Evolutionary conservation across 805 yeast species (phyloP), one percentile per base, ranked within the genome.

Genomic region (Metschnikowia continentalis): DNA sequence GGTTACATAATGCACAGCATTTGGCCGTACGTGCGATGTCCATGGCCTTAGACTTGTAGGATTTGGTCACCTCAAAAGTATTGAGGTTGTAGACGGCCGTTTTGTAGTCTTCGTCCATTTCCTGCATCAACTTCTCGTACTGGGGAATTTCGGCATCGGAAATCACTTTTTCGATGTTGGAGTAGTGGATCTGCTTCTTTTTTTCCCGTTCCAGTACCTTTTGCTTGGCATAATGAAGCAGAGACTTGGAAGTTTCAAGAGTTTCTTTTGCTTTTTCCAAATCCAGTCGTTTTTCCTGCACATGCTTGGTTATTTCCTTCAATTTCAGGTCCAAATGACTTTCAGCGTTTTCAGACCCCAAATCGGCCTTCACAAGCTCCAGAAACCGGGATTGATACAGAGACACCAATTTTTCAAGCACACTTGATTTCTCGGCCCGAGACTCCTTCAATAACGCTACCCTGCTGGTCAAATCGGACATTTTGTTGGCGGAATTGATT

Each of bases 1-100:
- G 74, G 17, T 80, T 79, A 65, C 98, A 92, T 41, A 91, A 69
- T 40, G 84, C 69, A 66, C 97, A 92, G 44, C 79, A 73, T 10
- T 82, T 76, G 7, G 78, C 75, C 3, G 63, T 60, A 26, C 80
- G 68, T 0, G 96, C 94, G 38, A 78, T 65, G 32, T 80, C 78
- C 10, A 87, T 67, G 0, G 97, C 97, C 41, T 80, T 80, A 20
- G 75, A 67, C 60, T 88, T 90, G 67, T 85, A 90, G 39, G 80
- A 80, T 23, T 81, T 71, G 0, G 91, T 84, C 2, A 90, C 87
- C 41, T 81, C 82, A 32, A 78, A 79, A 56, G 88, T 82, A 61
- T 88, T 88, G 32, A 81, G 63, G 49, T 86, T 83, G 54, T 85
- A 87, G 14, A 81, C 68, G 0, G 89, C 82, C 17, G 76, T 76